Base-by-base conservation (phyloP, 345 rosid genomes). In the Bruguiera gymnorhiza region DNA sequence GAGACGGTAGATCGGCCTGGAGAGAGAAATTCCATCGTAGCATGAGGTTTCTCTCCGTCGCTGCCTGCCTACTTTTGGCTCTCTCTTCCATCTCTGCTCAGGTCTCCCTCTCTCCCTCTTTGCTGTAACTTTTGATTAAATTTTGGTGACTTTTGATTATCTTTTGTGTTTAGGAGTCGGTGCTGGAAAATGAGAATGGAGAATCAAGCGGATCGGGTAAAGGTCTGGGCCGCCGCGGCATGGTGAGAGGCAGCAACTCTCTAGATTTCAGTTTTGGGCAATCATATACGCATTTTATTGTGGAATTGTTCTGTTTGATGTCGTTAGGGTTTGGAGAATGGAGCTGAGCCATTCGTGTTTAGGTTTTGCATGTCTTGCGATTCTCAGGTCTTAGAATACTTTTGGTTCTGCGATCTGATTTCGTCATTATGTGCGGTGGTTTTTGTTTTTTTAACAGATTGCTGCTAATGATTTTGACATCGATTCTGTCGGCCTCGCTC, bases 221-320 rank as follows among this genome's bases (percentile, higher is more conserved):
- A 72, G 89, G 86, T 82, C 89, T 96, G 9, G 98, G 99, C 65
- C 99, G 99, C 69, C 97, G 96, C 53, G 93, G 97, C 75, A 85
- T 90, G 90, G 99, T 92, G 67, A 74, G 81, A 69, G 48, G 13
- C n/a, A 46, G 36, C 13, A 1, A 23, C 13, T 39, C 57, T 53
- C 1, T 26, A 20, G 20, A 31, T 32, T 10, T 24, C 21, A 1
- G 8, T 51, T 27, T 55, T 8, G 16, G 19, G 16, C 19, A 15
- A 43, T 11, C 7, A 6, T 8, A 8, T 34, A 34, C 7, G 37
- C 10, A 8, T 34, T 34, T 34, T 13, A 15, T 13, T 15, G 50
- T 43, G 50, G 50, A 43, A 43, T 43, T 43, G 0, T 43, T 43
- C 19, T 43, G 50, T 3, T 43, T 43, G 50, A 43, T 3, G 15